Base-by-base conservation (phyloP, 2,329 filamentous ascomycete species). In the Neoscytalidium dimidiatum region DNA sequence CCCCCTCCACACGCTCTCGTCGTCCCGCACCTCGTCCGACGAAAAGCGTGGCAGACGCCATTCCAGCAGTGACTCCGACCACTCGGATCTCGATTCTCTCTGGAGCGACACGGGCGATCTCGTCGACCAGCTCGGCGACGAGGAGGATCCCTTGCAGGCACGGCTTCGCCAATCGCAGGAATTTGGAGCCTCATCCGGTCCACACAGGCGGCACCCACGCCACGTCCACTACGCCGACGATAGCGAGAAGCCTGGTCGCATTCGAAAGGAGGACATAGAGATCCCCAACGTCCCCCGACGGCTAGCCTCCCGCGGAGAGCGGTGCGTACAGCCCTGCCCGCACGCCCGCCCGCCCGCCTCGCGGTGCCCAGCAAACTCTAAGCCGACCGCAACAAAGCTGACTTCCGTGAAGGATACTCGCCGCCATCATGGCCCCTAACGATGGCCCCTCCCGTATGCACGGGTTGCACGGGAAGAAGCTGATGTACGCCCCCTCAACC, bases 101-200 rank as follows among this genome's bases (percentile, higher is more conserved):
- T 97, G 92, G 93, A 94, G 92, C 75, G 93, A 97, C 79, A 97
- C 94, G 49, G 94, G 93, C 74, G 95, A 98, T 80, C 87, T 98
- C 73, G 92, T 92, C 74, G 94, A 97, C 82, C 94, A 96, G 84
- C 85, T 94, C 71, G 91, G 87, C 73, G 90, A 91, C 82, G 88
- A 89, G 74, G 88, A 94, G 79, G 92, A 97, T 77, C 92, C 92
- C 66, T 84, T 96, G 70, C 88, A 87, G 71, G 86, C 88, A 71
- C 89, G 87, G 72, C 83, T 94, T 66, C 84, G 84, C 73, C 83
- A 87, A 71, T 88, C 88, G 70, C 79, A 90, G 66, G 87, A 92
- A 77, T 86, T 80, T 72, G 85, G 87, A 71, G 85, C 64, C 82
- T 89, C 71, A 65, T 66, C 71, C 66, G 68, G 68, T n/a, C 69